phyloP scores from a whole-genome alignment of 192 early-diverging fungal species.

The Dimargaris xerosporica region DNA sequence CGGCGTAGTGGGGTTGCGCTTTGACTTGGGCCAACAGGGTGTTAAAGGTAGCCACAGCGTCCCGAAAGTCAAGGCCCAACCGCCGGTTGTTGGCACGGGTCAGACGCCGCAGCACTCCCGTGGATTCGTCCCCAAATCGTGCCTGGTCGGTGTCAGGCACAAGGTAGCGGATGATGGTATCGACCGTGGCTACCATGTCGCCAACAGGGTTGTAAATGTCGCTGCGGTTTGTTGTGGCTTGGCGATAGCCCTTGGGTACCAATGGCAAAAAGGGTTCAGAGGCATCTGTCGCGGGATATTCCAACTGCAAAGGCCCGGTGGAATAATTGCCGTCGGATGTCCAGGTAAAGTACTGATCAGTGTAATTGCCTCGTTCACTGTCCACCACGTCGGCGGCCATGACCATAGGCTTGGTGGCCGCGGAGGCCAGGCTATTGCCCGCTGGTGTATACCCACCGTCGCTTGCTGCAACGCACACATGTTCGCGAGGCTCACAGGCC shows the following conservation, averaged over 20 bases:
- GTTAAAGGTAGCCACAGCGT: slow-evolving; percentile 61
- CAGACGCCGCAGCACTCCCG: slow-evolving; percentile 58
- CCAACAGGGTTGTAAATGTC: slow-evolving; percentile 72
- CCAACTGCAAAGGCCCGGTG: too few species aligned
- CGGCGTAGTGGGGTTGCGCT: slow-evolving; percentile 17
- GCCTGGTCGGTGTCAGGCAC: slow-evolving; percentile 24
- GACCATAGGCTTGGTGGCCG: too few species aligned
- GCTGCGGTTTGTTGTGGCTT: not conserved
- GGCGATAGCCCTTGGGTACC: slow-evolving; percentile 18
- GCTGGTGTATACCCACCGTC: too few species aligned
- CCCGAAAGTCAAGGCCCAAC: slow-evolving; percentile 44
- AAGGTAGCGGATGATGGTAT: slow-evolving; percentile 46
- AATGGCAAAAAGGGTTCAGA: not conserved
- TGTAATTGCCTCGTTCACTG: too few species aligned
- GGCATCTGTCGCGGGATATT: not conserved
- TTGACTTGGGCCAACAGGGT: slow-evolving; percentile 30
- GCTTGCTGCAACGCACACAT: too few species aligned
- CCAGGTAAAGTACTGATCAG: too few species aligned
- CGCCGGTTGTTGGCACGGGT: slow-evolving; percentile 62
- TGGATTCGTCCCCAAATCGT: slow-evolving; percentile 41
- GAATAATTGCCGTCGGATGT: too few species aligned
- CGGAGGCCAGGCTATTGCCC: too few species aligned
- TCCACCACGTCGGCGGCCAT: too few species aligned
- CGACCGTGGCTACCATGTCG: slow-evolving; percentile 60
- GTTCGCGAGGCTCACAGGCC: too few species aligned